Conservation (phyloP, 192 early-diverging fungal species). For the Podila horticola region DNA sequence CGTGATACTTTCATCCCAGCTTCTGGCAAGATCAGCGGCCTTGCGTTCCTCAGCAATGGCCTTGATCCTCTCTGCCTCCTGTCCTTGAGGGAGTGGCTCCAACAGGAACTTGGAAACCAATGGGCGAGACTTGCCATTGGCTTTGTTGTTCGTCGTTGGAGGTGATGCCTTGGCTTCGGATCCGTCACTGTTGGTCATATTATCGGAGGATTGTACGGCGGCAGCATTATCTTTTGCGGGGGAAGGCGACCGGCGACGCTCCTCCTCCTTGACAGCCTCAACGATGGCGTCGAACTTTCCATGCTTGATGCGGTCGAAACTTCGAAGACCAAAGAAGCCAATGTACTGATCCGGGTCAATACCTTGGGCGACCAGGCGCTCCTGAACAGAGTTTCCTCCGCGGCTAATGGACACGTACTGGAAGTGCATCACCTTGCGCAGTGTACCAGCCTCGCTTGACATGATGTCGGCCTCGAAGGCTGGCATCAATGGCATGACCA, state of each 20-base stretch:
- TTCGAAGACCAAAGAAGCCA: constrained; percentile 81
- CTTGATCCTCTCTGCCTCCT: constrained; percentile 27
- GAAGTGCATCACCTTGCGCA: constrained; percentile 80
- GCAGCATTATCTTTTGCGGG: not conserved
- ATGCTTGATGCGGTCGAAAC: constrained; percentile 77
- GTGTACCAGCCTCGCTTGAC: constrained; percentile 77
- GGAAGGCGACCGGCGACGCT: not conserved
- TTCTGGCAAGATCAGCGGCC: constrained; percentile 10
- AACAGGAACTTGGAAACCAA: constrained; percentile 23
- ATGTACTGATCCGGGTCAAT: constrained; percentile 75
- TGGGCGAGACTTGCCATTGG: not conserved
- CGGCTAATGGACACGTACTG: constrained; percentile 86
- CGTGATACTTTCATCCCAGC: constrained; percentile 50
- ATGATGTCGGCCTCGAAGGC: constrained; percentile 88
- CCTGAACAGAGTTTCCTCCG: constrained; percentile 78
- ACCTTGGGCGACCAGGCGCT: constrained; percentile 62
- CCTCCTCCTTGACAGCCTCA: constrained; percentile 41
- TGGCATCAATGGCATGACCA: constrained; percentile 89
- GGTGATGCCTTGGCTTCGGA: not conserved
- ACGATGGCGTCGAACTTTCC: constrained; percentile 52
- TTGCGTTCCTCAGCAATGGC: constrained; percentile 23
- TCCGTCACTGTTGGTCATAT: not conserved
- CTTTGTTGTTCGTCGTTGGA: not conserved
- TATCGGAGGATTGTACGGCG: not conserved
- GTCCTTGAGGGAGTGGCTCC: constrained; percentile 27